Base-by-base conservation (phyloP, 2,329 filamentous ascomycete species). In the Xylariaceae sp. region DNA sequence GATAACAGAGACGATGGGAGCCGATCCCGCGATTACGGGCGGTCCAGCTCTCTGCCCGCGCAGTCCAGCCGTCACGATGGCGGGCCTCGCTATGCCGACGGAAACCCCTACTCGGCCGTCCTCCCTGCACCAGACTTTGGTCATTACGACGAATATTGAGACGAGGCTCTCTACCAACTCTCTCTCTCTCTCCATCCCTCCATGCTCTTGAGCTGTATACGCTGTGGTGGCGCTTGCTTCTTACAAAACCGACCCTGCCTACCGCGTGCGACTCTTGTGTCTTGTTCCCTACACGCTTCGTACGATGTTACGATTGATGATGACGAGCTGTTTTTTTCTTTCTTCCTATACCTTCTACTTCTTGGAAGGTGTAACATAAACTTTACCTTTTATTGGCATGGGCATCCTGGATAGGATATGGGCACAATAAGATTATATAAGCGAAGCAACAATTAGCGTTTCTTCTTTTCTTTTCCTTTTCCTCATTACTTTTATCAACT, bases 11-110 rank as follows among this genome's bases (percentile, higher is more conserved):
- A 51, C 34, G 50, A 55, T 27, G 47, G 61, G 42, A 56, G 59
- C 43, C 59, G 61, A 58, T 63, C 60, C 38, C 63, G 70, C 50
- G 60, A 65, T 48, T 66, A 69, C 52, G 68, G 65, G 54, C 68
- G 67, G 65, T 59, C 60, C 40, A 59, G 68, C 37, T 58, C 65
- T 47, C 60, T 62, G 55, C 60, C 66, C 48, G 56, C 60, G 28
- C 60, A 59, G 44, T 50, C 55, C 44, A 59, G 59, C 49, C 62
- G 62, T 46, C 62, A 64, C 44, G 56, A 65, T 40, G 68, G 71
- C 28, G 65, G 63, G 36, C 67, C 69, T 39, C 67, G 57, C 43
- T 72, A 71, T 51, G 54, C 61, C 31, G 68, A 73, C 45, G 69
- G 65, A 37, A 70, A 70, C 43, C 65, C 70, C 3, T 73, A 73